phyloP scores from a whole-genome alignment of 2,329 filamentous ascomycete genomes.

The Thermomyces lanuginosus region DNA sequence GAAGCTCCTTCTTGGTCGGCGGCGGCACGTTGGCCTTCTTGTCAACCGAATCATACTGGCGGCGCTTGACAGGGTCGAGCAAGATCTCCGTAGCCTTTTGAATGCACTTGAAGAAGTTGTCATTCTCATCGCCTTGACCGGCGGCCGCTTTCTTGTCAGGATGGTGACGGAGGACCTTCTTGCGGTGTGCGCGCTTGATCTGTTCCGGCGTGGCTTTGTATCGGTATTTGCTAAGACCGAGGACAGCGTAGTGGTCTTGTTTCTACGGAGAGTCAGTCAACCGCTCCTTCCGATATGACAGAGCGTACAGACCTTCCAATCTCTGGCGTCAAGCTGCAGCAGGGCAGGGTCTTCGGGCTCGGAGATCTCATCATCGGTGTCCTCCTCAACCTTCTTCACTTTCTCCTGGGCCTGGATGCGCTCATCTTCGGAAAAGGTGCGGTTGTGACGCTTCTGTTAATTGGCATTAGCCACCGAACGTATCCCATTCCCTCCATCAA shows the following conservation, averaged over 20 bases:
- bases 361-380: slow-evolving; percentile 80
- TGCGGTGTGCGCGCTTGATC: slow-evolving; percentile 97
- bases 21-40: slow-evolving; percentile 84
- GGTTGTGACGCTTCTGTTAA: slow-evolving; percentile 63
- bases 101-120: slow-evolving; percentile 99
- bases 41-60: slow-evolving; percentile 93
- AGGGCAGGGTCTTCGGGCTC: slow-evolving; percentile 87
- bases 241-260: slow-evolving; percentile 96
- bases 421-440: slow-evolving; percentile 97
- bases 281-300: neutral
- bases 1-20: slow-evolving; percentile 75
- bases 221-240: slow-evolving; percentile 83
- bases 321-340: slow-evolving; percentile 86
- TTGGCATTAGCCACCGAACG: neutral
- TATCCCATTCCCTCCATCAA: no score
- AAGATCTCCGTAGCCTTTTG: slow-evolving; percentile 94
- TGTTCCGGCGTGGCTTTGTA: slow-evolving; percentile 89
- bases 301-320: slow-evolving; percentile 72
- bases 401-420: slow-evolving; percentile 89
- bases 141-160: slow-evolving; percentile 96
- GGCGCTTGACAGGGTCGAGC: slow-evolving; percentile 75
- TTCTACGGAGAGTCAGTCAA: slow-evolving; percentile 33
- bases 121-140: slow-evolving; percentile 66
- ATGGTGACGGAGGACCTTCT: slow-evolving; percentile 98
- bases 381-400: slow-evolving; percentile 88